These are phyloP conservation scores for Colletotrichum karsti DNA, from an alignment of 2,329 filamentous ascomycete genomes.

Conservation along the genomic window DNA sequence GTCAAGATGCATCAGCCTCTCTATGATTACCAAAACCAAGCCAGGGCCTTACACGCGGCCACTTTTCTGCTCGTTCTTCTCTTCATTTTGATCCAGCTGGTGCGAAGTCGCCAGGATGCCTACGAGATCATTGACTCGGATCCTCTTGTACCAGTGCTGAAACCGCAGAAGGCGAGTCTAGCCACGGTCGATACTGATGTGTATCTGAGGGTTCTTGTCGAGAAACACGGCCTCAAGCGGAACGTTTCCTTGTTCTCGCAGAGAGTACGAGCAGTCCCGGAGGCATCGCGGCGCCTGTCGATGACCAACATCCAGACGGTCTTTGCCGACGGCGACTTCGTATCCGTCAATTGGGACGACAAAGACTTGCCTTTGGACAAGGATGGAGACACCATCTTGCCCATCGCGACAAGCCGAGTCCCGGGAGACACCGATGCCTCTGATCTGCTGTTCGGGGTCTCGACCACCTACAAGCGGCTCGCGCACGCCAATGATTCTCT, in stretches of 20 bases:
- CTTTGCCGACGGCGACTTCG: background rate
- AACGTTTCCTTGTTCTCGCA: conserved; percentile 16
- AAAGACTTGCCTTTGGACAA: background rate
- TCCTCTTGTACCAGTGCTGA: conserved; percentile 19
- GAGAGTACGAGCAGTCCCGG: background rate
- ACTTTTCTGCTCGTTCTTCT: conserved; percentile 23
- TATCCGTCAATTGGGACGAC: conserved; percentile 11
- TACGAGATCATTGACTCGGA: conserved; percentile 17
- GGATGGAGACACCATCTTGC: conserved; percentile 32
- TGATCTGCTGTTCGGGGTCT: conserved; percentile 40
- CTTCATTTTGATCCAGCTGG: conserved; percentile 14
- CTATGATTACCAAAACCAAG: conserved; percentile 15
- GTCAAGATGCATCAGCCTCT: conserved; percentile 11
- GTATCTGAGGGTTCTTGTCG: conserved; percentile 7
- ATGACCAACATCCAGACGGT: conserved; percentile 4
- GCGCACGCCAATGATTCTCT: conserved; percentile 46
- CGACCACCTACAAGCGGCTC: conserved; percentile 50
- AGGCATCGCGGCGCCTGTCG: background rate
- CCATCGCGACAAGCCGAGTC: conserved; percentile 39
- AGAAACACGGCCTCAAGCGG: conserved; percentile 14
- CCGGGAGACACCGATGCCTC: conserved; percentile 48
- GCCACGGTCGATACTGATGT: background rate
- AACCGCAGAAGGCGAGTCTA: background rate
- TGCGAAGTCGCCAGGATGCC: conserved; percentile 9
- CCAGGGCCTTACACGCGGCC: conserved; percentile 20